phyloP scores from a whole-genome alignment of 202 grass and related monocot species.

The Eragrostis tef region DNA sequence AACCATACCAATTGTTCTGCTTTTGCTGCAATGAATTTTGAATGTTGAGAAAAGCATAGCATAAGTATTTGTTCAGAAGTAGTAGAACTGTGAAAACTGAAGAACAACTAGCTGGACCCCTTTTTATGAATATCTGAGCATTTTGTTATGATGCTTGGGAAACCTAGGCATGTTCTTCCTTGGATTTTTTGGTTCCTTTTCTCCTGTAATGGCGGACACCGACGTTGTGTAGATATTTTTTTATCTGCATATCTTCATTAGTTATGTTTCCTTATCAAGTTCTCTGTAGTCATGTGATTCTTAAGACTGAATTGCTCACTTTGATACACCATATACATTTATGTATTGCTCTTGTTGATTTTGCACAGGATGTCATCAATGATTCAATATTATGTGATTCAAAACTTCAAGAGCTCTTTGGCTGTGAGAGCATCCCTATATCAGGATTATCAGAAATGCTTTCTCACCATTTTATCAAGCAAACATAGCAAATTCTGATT shows the following conservation, averaged over 20 bases:
- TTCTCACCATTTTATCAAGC: constrained; percentile 69
- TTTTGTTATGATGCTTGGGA: constrained; percentile 2
- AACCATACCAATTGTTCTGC: constrained; percentile 9
- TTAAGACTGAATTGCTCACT: background rate
- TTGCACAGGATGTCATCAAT: constrained; percentile 63
- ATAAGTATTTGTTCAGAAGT: constrained; percentile 22
- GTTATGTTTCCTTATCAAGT: constrained; percentile 5
- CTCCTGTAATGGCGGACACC: background rate
- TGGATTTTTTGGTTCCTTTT: background rate
- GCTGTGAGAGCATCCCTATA: constrained; percentile 66
- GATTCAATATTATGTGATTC: constrained; percentile 80
- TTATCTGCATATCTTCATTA: constrained; percentile 6
- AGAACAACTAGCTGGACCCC: background rate
- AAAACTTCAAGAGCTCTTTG: constrained; percentile 82
- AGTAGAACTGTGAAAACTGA: background rate
- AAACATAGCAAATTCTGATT: constrained; percentile 65
- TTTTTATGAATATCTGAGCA: background rate
- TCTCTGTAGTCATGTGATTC: background rate
- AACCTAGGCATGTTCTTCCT: constrained; percentile 3
- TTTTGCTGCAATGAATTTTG: constrained; percentile 15
- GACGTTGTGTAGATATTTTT: background rate
- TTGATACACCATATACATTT: background rate
- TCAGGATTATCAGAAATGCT: constrained; percentile 70
- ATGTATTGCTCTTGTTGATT: constrained; percentile 37
- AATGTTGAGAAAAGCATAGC: background rate